Conservation (phyloP, 1,139 yeast genomes). For the Yamadazyma conglobata region DNA sequence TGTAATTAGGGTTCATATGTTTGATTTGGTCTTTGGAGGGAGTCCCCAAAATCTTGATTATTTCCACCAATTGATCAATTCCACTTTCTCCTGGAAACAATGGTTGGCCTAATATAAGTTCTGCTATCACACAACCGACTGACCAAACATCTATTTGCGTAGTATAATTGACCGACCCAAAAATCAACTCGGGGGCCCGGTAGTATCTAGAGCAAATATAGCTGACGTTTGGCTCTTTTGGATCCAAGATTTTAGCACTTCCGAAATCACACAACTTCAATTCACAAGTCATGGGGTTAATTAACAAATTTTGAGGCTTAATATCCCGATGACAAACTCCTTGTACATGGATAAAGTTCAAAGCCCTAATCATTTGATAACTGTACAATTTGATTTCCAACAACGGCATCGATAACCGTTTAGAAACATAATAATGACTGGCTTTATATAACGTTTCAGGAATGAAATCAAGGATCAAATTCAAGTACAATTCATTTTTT, state of each 20-base stretch:
- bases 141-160: slow-evolving; percentile 98
- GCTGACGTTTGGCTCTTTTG: slow-evolving; percentile 70
- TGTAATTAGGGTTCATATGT: slow-evolving; percentile 95
- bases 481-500: slow-evolving; percentile 76
- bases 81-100: slow-evolving; percentile 97
- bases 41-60: slow-evolving; percentile 92
- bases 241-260: slow-evolving; percentile 72
- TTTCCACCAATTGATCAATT: slow-evolving; percentile 94
- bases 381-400: slow-evolving; percentile 87
- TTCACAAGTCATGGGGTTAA: slow-evolving; percentile 63
- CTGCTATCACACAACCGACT: slow-evolving; percentile 98
- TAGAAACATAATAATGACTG: slow-evolving; percentile 74
- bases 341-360: slow-evolving; percentile 84
- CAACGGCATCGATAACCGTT: slow-evolving; percentile 80
- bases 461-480: slow-evolving; percentile 83
- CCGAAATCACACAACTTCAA: slow-evolving; percentile 82
- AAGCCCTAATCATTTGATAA: slow-evolving; percentile 85
- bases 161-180: slow-evolving; percentile 91
- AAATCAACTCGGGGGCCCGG: slow-evolving; percentile 83
- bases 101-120: slow-evolving; percentile 90
- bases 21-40: slow-evolving; percentile 90
- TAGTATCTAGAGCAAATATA: slow-evolving; percentile 79
- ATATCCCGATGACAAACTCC: slow-evolving; percentile 95
- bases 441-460: slow-evolving; percentile 96
- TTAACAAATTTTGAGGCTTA: slow-evolving; percentile 74